Conservation (phyloP, 78 protist genomes). For the Bodo saltans region DNA sequence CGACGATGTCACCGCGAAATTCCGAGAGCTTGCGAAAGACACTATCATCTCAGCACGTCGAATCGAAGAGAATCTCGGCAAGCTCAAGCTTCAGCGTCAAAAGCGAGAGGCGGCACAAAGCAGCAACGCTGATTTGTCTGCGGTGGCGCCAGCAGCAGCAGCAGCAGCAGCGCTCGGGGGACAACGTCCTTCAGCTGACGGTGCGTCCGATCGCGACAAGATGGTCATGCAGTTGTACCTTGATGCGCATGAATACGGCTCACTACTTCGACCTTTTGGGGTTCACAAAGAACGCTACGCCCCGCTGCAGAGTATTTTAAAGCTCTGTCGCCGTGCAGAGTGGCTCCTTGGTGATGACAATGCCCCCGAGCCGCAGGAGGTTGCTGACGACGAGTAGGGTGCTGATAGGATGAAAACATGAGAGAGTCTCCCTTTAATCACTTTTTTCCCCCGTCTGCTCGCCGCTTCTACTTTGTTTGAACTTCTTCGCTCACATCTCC, state of each 20-base stretch:
- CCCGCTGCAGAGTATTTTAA: background rate
- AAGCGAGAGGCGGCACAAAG: too few relatives aligned
- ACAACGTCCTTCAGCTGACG: background rate
- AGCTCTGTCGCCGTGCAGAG: background rate
- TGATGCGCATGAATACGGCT: background rate
- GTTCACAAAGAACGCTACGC: background rate
- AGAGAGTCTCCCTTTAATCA: too few relatives aligned
- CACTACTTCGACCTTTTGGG: background rate
- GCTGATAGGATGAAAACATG: too few relatives aligned
- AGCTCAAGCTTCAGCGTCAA: background rate
- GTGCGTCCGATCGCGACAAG: background rate
- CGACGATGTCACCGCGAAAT: background rate
- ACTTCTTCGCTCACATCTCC: too few relatives aligned
- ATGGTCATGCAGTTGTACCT: background rate
- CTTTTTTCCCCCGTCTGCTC: too few relatives aligned
- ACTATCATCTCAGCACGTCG: background rate
- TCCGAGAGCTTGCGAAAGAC: background rate
- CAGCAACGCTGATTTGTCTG: too few relatives aligned
- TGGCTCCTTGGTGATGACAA: background rate
- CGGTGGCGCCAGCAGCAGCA: background rate
- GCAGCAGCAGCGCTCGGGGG: too few relatives aligned
- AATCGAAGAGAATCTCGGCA: background rate
- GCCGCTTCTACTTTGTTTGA: too few relatives aligned
- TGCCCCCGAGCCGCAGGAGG: background rate
- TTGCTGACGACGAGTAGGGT: background rate